These are phyloP conservation scores for Wickerhamomyces queroliae DNA, from an alignment of 805 yeast genomes.

Conservation along the genomic window DNA sequence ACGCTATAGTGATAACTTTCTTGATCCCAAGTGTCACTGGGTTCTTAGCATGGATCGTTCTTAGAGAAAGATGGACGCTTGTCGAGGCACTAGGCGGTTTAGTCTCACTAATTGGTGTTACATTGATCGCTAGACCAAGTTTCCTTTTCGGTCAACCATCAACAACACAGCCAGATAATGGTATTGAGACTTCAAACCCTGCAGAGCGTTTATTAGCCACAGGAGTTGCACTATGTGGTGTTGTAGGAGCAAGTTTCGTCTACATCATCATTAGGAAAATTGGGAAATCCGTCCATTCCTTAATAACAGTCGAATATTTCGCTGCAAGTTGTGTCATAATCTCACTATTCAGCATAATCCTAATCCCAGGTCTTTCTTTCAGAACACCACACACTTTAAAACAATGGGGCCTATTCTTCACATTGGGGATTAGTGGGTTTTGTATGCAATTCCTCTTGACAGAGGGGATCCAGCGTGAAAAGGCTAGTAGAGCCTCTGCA, in stretches of 20 bases:
- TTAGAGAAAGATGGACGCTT: slow-evolving; percentile 60
- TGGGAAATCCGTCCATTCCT: slow-evolving; percentile 75
- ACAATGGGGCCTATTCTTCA: slow-evolving; percentile 61
- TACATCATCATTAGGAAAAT: slow-evolving; percentile 68
- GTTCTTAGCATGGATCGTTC: slow-evolving; percentile 58
- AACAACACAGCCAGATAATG: slow-evolving; percentile 21
- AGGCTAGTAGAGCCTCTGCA: slow-evolving; percentile 70
- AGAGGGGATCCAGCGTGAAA: slow-evolving; percentile 77
- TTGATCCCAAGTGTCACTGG: slow-evolving; percentile 75
- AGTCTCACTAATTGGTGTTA: slow-evolving; percentile 67
- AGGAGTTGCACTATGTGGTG: slow-evolving; percentile 57
- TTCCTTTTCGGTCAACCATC: slow-evolving; percentile 52
- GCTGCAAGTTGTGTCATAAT: slow-evolving; percentile 55
- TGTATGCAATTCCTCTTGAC: slow-evolving; percentile 75
- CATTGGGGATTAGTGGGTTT: slow-evolving; percentile 75
- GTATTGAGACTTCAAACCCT: slow-evolving; percentile 47
- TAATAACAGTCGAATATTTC: slow-evolving; percentile 73
- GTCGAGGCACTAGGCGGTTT: slow-evolving; percentile 67
- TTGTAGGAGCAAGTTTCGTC: slow-evolving; percentile 63
- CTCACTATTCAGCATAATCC: slow-evolving; percentile 43
- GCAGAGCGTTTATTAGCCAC: slow-evolving; percentile 57
- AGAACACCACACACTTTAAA: slow-evolving; percentile 50
- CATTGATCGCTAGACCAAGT: slow-evolving; percentile 76
- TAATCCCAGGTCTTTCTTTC: slow-evolving; percentile 55
- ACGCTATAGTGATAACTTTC: slow-evolving; percentile 77